Conservation (phyloP, 371 early-diverging fungal genomes). For the Thermomucor indicae-seudaticae region DNA sequence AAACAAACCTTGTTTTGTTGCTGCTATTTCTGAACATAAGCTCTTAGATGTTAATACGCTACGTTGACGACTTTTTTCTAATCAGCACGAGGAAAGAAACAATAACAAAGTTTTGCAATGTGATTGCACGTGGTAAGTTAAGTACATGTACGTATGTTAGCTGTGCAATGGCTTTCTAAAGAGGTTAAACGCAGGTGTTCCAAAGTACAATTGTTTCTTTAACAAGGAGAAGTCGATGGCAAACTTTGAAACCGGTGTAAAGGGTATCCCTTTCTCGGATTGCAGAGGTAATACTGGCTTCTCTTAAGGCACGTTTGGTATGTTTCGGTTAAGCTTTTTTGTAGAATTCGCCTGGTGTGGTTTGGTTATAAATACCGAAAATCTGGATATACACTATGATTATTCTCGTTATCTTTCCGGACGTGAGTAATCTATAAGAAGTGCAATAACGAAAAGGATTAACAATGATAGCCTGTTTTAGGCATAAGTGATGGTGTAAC, state of each 20-base stretch:
- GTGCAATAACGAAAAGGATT: background rate
- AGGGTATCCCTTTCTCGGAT: background rate
- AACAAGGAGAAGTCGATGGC: constrained; percentile 1
- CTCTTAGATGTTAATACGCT: constrained; percentile 64
- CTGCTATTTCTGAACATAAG: background rate
- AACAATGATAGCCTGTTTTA: background rate
- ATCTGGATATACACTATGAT: constrained; percentile 63
- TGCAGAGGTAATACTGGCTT: too few relatives aligned
- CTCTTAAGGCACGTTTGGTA: too few relatives aligned
- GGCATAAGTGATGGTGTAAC: constrained; percentile 38
- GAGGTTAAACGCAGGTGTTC: background rate
- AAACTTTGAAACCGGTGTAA: background rate
- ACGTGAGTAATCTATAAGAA: constrained; percentile 14
- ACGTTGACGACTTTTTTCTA: constrained; percentile 82
- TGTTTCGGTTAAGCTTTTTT: background rate
- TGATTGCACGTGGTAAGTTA: background rate
- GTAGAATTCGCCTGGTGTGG: constrained; percentile 88
- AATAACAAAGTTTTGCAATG: constrained; percentile 1
- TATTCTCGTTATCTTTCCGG: constrained; percentile 42
- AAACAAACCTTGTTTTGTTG: too few relatives aligned
- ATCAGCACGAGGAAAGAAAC: constrained; percentile 60
- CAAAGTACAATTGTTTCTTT: background rate
- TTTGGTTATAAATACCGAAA: constrained; percentile 56
- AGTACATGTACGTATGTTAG: background rate
- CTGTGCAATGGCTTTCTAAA: background rate